Conservation (phyloP, 176 grass and related monocot genomes). For the Aechmea fasciata region DNA sequence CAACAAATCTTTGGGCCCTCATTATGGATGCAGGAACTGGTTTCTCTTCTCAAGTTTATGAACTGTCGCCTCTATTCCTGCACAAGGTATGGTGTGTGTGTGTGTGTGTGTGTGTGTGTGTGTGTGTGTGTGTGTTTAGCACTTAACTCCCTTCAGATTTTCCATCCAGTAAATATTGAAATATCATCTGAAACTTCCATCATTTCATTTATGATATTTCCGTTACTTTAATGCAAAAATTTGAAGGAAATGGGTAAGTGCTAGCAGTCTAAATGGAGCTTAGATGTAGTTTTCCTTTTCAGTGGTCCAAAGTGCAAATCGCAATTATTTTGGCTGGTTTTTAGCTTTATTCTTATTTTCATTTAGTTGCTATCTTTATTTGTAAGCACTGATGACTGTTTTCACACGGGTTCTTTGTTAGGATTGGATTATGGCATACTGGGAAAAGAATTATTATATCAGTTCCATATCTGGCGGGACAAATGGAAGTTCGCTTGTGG, state of each 20-base stretch:
- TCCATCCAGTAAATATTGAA: too few relatives aligned
- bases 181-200: too few relatives aligned
- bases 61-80: constrained; percentile 85
- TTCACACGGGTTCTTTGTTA: constrained; percentile 20
- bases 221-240: too few relatives aligned
- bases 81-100: constrained; percentile 61
- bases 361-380: constrained; percentile 17
- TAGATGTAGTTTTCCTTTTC: too few relatives aligned
- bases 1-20: constrained; percentile 85
- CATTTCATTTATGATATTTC: too few relatives aligned
- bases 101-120: not conserved
- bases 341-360: not conserved
- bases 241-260: too few relatives aligned
- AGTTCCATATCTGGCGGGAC: constrained; percentile 85
- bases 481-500: constrained; percentile 92
- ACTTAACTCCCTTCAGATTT: not conserved
- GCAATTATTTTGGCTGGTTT: too few relatives aligned
- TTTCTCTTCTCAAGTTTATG: constrained; percentile 90
- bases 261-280: too few relatives aligned
- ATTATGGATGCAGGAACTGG: constrained; percentile 98
- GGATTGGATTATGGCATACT: constrained; percentile 99
- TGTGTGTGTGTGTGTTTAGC: not conserved
- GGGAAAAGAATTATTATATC: constrained; percentile 98
- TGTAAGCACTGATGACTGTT: not conserved
- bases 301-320: too few relatives aligned